phyloP scores from a whole-genome alignment of 148 eudicot genomes.

The Dianthus caryophyllus region DNA sequence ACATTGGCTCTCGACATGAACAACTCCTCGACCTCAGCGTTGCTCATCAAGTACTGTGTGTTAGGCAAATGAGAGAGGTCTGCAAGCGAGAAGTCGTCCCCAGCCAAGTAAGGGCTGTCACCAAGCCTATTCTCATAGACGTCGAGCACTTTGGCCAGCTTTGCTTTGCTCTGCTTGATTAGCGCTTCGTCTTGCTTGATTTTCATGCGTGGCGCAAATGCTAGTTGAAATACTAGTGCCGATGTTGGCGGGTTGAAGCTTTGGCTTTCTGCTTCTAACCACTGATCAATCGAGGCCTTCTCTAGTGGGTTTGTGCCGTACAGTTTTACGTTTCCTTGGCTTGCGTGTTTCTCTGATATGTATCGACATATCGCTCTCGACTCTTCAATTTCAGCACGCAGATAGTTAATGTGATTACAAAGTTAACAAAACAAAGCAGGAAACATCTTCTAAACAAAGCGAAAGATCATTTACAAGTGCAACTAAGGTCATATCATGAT shows the following conservation, averaged over 20 bases:
- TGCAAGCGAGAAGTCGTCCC: conserved; percentile 71
- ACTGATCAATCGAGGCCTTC: conserved; percentile 88
- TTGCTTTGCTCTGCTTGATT: conserved; percentile 56
- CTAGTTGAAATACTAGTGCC: conserved; percentile 64
- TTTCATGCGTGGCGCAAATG: conserved; percentile 75
- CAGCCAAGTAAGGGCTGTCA: conserved; percentile 58
- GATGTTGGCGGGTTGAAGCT: conserved; percentile 64
- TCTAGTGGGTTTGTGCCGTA: conserved; percentile 60
- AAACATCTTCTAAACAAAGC: no score
- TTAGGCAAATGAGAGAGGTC: conserved; percentile 86
- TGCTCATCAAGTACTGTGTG: conserved; percentile 53
- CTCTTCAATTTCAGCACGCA: conserved; percentile 28
- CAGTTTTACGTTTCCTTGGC: conserved; percentile 57
- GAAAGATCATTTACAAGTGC: no score
- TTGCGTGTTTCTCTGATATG: conserved; percentile 51
- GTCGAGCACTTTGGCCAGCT: conserved; percentile 70
- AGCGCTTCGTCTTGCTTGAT: conserved; percentile 61
- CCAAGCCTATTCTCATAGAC: conserved; percentile 74
- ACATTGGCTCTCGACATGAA: conserved; percentile 64
- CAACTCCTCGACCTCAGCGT: conserved; percentile 50
- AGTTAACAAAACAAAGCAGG: no score
- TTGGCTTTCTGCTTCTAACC: conserved; percentile 85
- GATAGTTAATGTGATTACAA: not conserved
- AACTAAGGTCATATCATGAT: no score
- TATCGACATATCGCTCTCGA: conserved; percentile 85